Base-by-base conservation (phyloP, 129 eudicot species). In the Flaveria bidentis region DNA sequence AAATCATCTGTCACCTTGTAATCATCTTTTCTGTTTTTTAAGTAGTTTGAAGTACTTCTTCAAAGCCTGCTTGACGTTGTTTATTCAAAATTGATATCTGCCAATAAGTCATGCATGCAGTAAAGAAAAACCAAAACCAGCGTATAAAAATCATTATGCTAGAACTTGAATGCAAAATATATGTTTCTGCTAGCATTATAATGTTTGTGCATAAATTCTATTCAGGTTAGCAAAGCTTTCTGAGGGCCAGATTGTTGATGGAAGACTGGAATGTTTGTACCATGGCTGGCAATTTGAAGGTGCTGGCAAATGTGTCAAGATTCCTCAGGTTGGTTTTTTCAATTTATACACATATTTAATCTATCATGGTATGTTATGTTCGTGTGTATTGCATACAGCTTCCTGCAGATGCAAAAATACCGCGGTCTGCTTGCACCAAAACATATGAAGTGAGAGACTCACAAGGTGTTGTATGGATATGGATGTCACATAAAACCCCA, bases 241-340 rank as follows among this genome's bases (percentile, higher is more conserved):
- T 0, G 99, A 95, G 87, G 99, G 99, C 2, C 99, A 95, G 58
- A 4, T 95, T 23, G 67, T 87, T 62, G 99, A 95, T 73, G 99
- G 99, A 53, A 86, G 78, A 67, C 84, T 95, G 62, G 99, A 95
- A 83, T 95, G 99, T 72, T 61, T 95, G 82, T 95, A 95, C 79
- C 99, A 95, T 74, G 99, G 99, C 46, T 95, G 99, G 99, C 99
- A 95, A 72, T 95, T 95, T 74, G 94, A 95, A 82, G 99, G 97
- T 4, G 85, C 85, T 26, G 99, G 97, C 17, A 83, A 89, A 86
- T 95, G 99, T 64, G 99, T 95, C 68, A 89, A 83, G 76, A 95
- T 95, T 65, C 99, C 99, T 75, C 99, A 95, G 99, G 97, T 91
- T 52, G 3, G 73, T 79, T 66, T 67, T 23, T 39, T 53, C 1